phyloP scores from a whole-genome alignment of 2,329 filamentous ascomycete genomes.

The Pseudogymnoascus sp. region DNA sequence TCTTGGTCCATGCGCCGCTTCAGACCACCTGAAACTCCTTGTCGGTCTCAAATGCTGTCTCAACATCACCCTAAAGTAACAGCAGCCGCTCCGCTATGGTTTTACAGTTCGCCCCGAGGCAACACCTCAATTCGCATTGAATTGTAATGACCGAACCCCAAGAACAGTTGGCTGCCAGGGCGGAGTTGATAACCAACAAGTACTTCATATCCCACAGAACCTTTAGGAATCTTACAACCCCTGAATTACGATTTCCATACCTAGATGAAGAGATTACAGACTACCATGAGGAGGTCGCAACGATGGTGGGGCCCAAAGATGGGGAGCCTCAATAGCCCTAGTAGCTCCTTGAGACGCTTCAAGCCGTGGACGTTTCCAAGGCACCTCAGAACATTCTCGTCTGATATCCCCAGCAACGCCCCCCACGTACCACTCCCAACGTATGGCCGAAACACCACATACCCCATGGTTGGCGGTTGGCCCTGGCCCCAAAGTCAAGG shows the following conservation, averaged over 20 bases:
- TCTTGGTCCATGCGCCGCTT: neutral
- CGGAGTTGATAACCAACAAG: neutral
- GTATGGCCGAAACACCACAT: neutral
- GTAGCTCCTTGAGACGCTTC: constrained; percentile 1
- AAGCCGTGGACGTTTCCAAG: neutral
- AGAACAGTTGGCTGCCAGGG: neutral
- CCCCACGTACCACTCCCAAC: neutral
- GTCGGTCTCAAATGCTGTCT: constrained; percentile 2
- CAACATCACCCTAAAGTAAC: neutral
- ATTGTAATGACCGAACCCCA: neutral
- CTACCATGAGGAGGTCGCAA: neutral
- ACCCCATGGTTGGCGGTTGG: neutral
- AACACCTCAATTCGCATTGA: neutral
- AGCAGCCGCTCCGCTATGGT: constrained; percentile 4
- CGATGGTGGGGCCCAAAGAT: neutral
- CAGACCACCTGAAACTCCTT: constrained; percentile 5
- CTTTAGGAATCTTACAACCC: no score
- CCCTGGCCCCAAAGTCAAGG: neutral
- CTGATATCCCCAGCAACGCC: neutral
- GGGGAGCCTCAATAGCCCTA: neutral
- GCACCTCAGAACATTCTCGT: constrained; percentile 1
- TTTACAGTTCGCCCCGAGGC: neutral
- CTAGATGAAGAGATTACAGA: neutral
- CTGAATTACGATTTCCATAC: neutral
- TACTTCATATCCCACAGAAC: no score